Evolutionary conservation across 202 grass and related monocot species (phyloP).

Genomic region (Dendrocalamus latiflorus): DNA sequence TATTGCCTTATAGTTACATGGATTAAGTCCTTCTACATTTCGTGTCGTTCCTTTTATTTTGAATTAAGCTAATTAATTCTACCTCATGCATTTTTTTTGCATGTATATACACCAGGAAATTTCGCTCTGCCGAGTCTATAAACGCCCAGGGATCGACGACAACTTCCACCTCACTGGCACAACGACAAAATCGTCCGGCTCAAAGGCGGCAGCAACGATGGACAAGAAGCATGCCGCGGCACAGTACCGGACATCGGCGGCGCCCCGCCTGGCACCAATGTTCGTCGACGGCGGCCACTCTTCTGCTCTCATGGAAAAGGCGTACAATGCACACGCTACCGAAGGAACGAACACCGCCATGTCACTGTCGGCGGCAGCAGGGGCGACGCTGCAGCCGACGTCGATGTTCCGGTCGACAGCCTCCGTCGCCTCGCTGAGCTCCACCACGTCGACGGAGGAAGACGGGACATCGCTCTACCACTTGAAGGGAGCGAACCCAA

Average conservation of each 20-base stretch:
- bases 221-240: constrained; percentile 26
- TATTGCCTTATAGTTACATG: no score
- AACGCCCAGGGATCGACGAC: constrained; percentile 74
- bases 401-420: constrained; percentile 42
- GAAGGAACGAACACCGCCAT: constrained; percentile 18
- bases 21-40: neutral
- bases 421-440: constrained; percentile 48
- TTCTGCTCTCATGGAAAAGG: constrained; percentile 33
- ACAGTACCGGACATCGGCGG: neutral
- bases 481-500: constrained; percentile 36
- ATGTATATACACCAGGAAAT: no score
- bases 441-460: constrained; percentile 75
- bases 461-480: constrained; percentile 50
- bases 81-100: no score
- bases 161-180: constrained; percentile 45
- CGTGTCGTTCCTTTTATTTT: neutral
- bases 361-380: constrained; percentile 24
- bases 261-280: constrained; percentile 14
- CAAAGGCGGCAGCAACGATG: constrained; percentile 25
- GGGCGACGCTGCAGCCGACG: neutral
- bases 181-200: constrained; percentile 46
- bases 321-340: neutral
- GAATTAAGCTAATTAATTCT: neutral
- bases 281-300: constrained; percentile 30
- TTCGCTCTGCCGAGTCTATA: constrained; percentile 78